Evolutionary conservation across 352 stramenopile species (phyloP).

Genomic region (Globisporangium cylindrosporum): DNA sequence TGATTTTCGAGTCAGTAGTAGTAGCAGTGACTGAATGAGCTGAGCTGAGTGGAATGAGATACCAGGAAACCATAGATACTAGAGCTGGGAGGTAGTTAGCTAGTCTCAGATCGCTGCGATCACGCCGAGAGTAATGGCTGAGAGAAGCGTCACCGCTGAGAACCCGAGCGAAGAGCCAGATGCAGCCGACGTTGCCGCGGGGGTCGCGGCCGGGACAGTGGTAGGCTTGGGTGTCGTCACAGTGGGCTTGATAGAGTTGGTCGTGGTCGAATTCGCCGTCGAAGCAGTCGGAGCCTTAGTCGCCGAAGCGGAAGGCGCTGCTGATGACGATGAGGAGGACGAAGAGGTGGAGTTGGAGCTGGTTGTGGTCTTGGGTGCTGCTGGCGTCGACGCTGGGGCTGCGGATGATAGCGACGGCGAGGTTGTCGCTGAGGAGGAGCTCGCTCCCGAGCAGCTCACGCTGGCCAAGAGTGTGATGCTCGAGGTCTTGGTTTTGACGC

Average conservation of each 20-base stretch:
- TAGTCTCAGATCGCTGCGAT: conserved; percentile 1
- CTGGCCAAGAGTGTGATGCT: conserved; percentile 9
- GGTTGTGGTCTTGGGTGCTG: neutral
- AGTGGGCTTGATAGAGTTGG: neutral
- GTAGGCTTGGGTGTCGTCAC: neutral
- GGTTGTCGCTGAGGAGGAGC: neutral
- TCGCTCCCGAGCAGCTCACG: conserved; percentile 1
- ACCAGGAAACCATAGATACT: too few relatives aligned
- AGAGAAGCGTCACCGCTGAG: neutral
- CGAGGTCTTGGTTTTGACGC: conserved; percentile 22
- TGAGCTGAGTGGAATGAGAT: too few relatives aligned
- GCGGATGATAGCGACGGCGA: neutral
- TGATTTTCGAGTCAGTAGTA: too few relatives aligned
- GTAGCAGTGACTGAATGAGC: too few relatives aligned
- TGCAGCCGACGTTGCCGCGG: neutral
- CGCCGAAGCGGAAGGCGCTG: neutral
- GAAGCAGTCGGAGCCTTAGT: neutral
- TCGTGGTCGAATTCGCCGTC: neutral
- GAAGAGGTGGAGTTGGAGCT: neutral
- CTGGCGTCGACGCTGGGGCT: neutral
- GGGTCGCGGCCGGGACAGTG: neutral
- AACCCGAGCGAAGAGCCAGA: neutral
- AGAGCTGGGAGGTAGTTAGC: too few relatives aligned
- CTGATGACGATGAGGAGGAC: neutral
- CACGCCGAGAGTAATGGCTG: neutral